Conservation (phyloP, 306 rosid species). For the Mimosa pudica region DNA sequence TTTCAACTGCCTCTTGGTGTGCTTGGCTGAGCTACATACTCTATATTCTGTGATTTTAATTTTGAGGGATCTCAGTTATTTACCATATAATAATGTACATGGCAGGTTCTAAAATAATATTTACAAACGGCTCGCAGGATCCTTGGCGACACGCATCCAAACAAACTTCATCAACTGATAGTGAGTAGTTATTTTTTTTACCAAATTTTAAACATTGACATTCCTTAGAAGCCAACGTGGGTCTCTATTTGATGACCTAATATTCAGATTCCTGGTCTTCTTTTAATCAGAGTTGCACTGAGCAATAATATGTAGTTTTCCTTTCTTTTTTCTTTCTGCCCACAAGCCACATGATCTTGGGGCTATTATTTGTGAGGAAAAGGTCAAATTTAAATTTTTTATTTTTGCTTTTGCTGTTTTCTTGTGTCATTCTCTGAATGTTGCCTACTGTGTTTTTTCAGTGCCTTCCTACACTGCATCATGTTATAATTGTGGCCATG, state of each 20-base stretch:
- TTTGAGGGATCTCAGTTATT: slow-evolving; percentile 13
- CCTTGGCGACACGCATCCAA: slow-evolving; percentile 98
- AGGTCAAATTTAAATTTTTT: no score
- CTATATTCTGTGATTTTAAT: slow-evolving; percentile 17
- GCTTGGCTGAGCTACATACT: slow-evolving; percentile 1
- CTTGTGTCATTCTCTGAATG: slow-evolving; percentile 16
- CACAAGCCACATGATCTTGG: neutral
- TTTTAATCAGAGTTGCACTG: neutral
- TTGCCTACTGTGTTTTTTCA: slow-evolving; percentile 41
- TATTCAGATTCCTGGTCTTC: slow-evolving; percentile 28
- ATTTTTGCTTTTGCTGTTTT: slow-evolving; percentile 5
- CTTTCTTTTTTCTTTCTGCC: slow-evolving; percentile 10
- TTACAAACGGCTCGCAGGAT: slow-evolving; percentile 94
- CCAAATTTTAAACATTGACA: neutral
- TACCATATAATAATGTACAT: slow-evolving; percentile 35
- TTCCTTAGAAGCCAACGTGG: slow-evolving; percentile 22
- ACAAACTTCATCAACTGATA: slow-evolving; percentile 71
- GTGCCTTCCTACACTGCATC: slow-evolving; percentile 84
- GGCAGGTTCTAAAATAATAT: slow-evolving; percentile 85
- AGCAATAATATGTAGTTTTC: slow-evolving; percentile 9
- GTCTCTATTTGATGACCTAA: slow-evolving; percentile 23
- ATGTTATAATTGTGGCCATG: slow-evolving; percentile 91
- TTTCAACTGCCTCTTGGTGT: slow-evolving; percentile 2
- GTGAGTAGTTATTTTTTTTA: slow-evolving; percentile 57
- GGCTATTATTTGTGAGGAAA: no score